Conservation (phyloP, 768 basidiomycete genomes). For the Suillus placidus region DNA sequence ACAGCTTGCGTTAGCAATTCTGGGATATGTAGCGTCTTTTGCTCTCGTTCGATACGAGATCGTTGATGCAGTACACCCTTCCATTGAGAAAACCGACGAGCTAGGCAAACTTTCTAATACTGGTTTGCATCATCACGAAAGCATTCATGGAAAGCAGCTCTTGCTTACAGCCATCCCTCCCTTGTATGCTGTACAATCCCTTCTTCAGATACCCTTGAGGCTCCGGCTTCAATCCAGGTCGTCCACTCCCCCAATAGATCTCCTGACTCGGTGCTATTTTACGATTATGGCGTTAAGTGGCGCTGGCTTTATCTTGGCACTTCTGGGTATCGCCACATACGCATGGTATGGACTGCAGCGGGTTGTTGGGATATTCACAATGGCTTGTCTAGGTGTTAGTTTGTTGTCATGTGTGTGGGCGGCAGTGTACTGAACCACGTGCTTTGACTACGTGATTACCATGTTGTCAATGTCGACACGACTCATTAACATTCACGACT, state of each 20-base stretch:
- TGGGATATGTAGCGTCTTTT: conserved; percentile 33
- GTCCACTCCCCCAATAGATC: conserved; percentile 17
- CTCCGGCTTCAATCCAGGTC: neutral
- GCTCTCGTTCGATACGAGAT: conserved; percentile 29
- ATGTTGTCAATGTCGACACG: neutral
- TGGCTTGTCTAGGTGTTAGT: conserved; percentile 27
- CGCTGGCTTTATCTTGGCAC: conserved; percentile 27
- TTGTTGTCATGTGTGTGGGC: conserved; percentile 28
- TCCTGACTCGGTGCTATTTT: conserved; percentile 29
- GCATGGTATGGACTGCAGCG: conserved; percentile 27
- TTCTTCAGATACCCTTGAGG: neutral
- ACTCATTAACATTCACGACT: neutral
- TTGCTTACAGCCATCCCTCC: neutral
- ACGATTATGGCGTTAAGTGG: conserved; percentile 28
- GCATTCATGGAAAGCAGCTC: neutral
- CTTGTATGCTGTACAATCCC: neutral
- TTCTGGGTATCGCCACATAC: conserved; percentile 30
- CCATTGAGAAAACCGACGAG: neutral
- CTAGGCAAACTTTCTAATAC: too few species aligned
- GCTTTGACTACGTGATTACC: neutral
- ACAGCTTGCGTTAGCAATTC: conserved; percentile 20
- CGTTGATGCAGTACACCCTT: conserved; percentile 14
- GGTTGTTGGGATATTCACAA: conserved; percentile 32
- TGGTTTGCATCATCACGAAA: neutral
- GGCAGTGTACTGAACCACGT: conserved; percentile 12